Conservation (phyloP, 2,329 filamentous ascomycete genomes). For the Lecanicillium sp. region DNA sequence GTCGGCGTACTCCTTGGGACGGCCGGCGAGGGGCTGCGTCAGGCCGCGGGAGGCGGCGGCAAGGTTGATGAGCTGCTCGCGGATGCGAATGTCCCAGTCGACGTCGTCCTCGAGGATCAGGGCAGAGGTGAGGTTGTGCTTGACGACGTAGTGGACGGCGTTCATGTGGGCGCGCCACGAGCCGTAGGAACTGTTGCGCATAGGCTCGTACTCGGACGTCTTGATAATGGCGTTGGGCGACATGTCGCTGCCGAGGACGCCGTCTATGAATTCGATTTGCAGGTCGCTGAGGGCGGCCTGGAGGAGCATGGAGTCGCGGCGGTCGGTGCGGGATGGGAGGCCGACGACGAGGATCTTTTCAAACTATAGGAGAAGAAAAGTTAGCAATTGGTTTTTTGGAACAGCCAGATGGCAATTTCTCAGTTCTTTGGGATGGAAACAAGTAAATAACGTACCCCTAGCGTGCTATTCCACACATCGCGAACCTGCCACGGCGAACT, state of each 20-base stretch:
- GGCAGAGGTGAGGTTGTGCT: conserved; percentile 36
- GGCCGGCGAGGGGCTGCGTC: conserved; percentile 19
- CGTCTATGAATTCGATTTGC: conserved; percentile 37
- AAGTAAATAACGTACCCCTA: too few species aligned
- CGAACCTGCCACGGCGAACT: too few species aligned
- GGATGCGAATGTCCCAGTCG: conserved; percentile 48
- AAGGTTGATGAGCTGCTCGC: conserved; percentile 36
- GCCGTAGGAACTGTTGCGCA: conserved; percentile 11
- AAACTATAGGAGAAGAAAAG: too few species aligned
- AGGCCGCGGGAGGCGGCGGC: conserved; percentile 27
- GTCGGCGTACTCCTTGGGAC: conserved; percentile 13
- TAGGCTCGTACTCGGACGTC: conserved; percentile 14
- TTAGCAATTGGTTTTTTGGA: too few species aligned
- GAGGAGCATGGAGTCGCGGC: conserved; percentile 40
- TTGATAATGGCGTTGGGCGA: conserved; percentile 26
- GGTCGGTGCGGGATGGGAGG: conserved; percentile 40
- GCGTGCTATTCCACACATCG: too few species aligned
- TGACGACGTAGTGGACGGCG: conserved; percentile 27
- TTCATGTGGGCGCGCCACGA: conserved; percentile 34
- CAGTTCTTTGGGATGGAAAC: too few species aligned
- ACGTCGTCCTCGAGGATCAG: conserved; percentile 50
- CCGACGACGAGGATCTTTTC: conserved; percentile 45
- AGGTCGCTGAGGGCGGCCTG: conserved; percentile 37
- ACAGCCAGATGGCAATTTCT: too few species aligned
- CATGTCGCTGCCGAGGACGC: conserved; percentile 30